Base-by-base conservation (phyloP, 1,139 yeast species). In the Barnettozyma hawaiiensis region DNA sequence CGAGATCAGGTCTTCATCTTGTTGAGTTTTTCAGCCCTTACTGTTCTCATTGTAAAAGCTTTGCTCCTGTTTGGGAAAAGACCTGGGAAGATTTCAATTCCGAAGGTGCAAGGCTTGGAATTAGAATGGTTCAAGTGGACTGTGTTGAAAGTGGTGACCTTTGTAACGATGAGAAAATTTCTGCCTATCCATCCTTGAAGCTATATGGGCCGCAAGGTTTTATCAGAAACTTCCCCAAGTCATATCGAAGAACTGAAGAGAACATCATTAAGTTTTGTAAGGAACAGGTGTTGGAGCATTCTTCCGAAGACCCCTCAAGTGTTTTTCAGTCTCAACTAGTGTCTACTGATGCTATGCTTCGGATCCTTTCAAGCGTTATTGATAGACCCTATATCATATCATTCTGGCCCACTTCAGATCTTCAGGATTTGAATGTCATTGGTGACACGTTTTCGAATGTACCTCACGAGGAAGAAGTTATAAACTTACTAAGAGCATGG, bases 111-210 rank as follows among this genome's bases (percentile, higher is more conserved):
- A 64, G 61, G 21, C 51, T 72, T 44, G 69, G 72, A 5, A 69
- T 81, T 24, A 67, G 67, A 12, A 76, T 83, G 74, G 67, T 73
- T 44, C 92, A 83, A 57, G 90, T 84, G 19, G 75, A 84, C 57
- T 85, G 94, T 65, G 69, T 81, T 18, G 81, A 73, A 39, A 75
- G 77, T 58, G 90, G 89, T 10, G 92, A 84, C 59, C 65, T 84
- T 41, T 84, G 94, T 61, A 70, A 66, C 14, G 64, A 78, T 21
- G 87, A 85, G 60, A 68, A 69, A 10, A 71, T 85, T 35, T 58
- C 49, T 16, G 68, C 66, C 26, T 84, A 72, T 53, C 95, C 95
- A 10, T 65, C 67, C 36, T 62, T 84, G 31, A 65, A 82, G 46
- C 63, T 84, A 9, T 84, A 83, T 59, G 75, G 78, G 1, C 83